Evolutionary conservation across 225 moss, liverwort and hornwort species (phyloP).

Genomic region (Sphagnum contortum): DNA sequence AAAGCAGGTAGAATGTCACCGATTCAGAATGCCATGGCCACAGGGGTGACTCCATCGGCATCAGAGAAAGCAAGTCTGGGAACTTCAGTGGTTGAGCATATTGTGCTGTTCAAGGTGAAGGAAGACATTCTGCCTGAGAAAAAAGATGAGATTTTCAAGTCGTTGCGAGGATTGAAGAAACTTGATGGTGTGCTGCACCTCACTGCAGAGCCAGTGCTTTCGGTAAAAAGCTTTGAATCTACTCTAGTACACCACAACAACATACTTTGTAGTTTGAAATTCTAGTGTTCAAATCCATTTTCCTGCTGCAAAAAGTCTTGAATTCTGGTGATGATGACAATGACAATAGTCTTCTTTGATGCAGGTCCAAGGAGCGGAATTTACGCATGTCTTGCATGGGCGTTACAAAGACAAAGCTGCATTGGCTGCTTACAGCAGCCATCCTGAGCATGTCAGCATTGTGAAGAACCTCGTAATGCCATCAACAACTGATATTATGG

Average conservation of each 20-base stretch:
- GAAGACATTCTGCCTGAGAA: constrained; percentile 7
- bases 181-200: constrained; percentile 50
- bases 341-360: not conserved
- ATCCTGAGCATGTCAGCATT: constrained; percentile 28
- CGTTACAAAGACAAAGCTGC: constrained; percentile 41
- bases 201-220: constrained; percentile 27
- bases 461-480: constrained; percentile 23
- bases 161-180: constrained; percentile 24
- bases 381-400: constrained; percentile 58
- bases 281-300: too few species aligned
- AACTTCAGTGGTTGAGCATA: constrained; percentile 35
- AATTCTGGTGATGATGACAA: too few species aligned
- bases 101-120: constrained; percentile 53
- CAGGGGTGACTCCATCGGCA: too few species aligned
- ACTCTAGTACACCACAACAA: too few species aligned
- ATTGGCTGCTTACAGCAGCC: constrained; percentile 17
- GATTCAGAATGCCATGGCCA: too few species aligned
- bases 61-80: not conserved
- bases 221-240: constrained; percentile 6
- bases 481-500: constrained; percentile 22
- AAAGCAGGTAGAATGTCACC: too few species aligned
- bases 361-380: constrained; percentile 52
- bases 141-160: constrained; percentile 17
- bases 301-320: too few species aligned
- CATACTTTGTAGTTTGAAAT: too few species aligned